A percentile compares a stretch with the other conserved stretches of the same genome.
These are phyloP conservation scores for Phylloporus sp. DNA, from an alignment of 768 basidiomycete species.

Conservation along the genomic window DNA sequence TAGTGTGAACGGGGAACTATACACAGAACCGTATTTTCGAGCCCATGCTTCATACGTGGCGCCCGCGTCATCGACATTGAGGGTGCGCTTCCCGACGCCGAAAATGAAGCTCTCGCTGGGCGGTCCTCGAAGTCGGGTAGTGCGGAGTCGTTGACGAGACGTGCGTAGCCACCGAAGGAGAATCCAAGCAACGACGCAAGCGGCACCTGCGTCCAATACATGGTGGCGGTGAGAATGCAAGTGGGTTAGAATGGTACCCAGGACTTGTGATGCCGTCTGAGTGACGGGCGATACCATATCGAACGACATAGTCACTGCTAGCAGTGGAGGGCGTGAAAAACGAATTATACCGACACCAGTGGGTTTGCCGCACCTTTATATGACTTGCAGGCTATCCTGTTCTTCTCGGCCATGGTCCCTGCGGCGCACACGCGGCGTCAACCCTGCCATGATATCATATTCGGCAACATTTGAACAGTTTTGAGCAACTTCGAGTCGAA, in stretches of 20 bases:
- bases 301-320: not conserved
- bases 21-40: conserved; percentile 10
- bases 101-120: conserved; percentile 12
- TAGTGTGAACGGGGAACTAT: conserved; percentile 7
- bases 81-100: conserved; percentile 4
- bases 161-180: conserved; percentile 5
- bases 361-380: no score
- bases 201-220: not conserved
- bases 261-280: not conserved
- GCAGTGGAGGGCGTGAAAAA: not conserved
- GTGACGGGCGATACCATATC: not conserved
- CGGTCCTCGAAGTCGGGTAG: conserved; percentile 11
- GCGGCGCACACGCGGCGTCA: no score
- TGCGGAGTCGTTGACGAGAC: not conserved
- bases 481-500: no score
- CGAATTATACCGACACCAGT: no score
- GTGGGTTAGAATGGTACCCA: not conserved
- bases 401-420: no score
- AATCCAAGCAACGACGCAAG: not conserved
- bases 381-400: no score
- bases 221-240: not conserved
- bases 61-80: not conserved
- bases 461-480: no score
- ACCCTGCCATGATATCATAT: no score
- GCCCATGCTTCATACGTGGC: conserved; percentile 18